A percentile compares a stretch with the other conserved stretches of the same genome.
Conservation (phyloP, 306 rosid species). For the Vigna trinervia region DNA sequence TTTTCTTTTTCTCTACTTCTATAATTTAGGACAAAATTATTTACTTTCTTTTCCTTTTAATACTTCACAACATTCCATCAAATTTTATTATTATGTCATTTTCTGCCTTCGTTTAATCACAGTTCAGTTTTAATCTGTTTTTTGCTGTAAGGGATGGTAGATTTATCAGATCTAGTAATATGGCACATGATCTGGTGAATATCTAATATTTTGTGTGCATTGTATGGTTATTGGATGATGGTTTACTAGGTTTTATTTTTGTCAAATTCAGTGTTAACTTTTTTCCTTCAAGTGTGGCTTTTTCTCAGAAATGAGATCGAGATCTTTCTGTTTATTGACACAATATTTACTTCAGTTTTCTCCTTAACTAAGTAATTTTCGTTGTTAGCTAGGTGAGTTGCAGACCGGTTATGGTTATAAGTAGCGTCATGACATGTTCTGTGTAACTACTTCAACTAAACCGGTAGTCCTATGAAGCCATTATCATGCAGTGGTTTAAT, state of each 20-base stretch:
- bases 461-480: constrained; percentile 39
- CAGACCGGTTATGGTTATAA: constrained; percentile 8
- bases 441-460: constrained; percentile 11
- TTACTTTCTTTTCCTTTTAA: no score
- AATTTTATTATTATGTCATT: constrained; percentile 27
- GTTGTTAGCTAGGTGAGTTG: constrained; percentile 19
- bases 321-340: neutral
- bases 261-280: neutral
- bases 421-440: constrained; percentile 24
- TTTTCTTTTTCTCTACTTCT: neutral
- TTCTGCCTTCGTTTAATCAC: neutral
- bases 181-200: constrained; percentile 41
- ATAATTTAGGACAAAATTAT: neutral
- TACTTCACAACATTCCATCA: neutral
- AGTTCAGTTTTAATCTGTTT: constrained; percentile 22
- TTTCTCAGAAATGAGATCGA: constrained; percentile 18
- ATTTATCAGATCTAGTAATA: constrained; percentile 47
- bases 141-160: constrained; percentile 3
- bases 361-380: neutral
- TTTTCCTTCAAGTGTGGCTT: constrained; percentile 15
- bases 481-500: constrained; percentile 1
- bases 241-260: neutral
- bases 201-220: constrained; percentile 26
- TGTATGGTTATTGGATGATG: constrained; percentile 35
- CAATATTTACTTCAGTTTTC: constrained; percentile 6